phyloP scores from a whole-genome alignment of 371 early-diverging fungal species.

The Nematocida sp. region DNA sequence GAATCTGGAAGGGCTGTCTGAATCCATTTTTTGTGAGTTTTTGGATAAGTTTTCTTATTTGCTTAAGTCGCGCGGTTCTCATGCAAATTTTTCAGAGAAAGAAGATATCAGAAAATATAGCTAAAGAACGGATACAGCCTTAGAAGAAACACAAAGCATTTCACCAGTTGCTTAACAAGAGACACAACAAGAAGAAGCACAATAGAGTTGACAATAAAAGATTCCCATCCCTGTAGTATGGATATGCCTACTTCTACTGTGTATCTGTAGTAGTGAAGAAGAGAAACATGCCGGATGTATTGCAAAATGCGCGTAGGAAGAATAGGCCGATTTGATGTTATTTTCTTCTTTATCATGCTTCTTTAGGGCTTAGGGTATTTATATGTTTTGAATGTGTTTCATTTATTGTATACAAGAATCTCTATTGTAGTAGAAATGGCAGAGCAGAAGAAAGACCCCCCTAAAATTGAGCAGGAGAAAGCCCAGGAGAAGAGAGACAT shows the following conservation, averaged over 20 bases:
- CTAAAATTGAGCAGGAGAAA: too few relatives aligned
- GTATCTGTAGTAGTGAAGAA: slow-evolving; percentile 54
- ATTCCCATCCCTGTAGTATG: slow-evolving; percentile 49
- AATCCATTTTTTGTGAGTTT: slow-evolving; percentile 15
- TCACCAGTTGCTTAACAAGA: slow-evolving; percentile 24
- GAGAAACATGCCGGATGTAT: not conserved
- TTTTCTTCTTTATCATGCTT: not conserved
- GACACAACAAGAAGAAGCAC: slow-evolving; percentile 52
- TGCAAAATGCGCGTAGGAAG: slow-evolving; percentile 14
- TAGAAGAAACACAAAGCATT: not conserved
- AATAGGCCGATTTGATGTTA: not conserved
- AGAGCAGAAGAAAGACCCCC: too few relatives aligned
- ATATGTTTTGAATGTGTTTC: slow-evolving; percentile 7
- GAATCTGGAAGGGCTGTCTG: slow-evolving; percentile 33
- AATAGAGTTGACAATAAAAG: slow-evolving; percentile 56
- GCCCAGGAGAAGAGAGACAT: slow-evolving; percentile 18
- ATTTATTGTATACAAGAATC: too few relatives aligned
- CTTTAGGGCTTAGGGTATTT: not conserved
- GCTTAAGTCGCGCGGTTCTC: slow-evolving; percentile 34
- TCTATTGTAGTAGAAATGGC: too few relatives aligned
- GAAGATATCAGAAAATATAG: not conserved
- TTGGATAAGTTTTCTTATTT: slow-evolving; percentile 34
- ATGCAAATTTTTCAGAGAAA: not conserved
- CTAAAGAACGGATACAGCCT: not conserved
- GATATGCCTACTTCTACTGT: slow-evolving; percentile 59